Conservation (phyloP, 768 basidiomycete species). For the Boletus rubescentipes region DNA sequence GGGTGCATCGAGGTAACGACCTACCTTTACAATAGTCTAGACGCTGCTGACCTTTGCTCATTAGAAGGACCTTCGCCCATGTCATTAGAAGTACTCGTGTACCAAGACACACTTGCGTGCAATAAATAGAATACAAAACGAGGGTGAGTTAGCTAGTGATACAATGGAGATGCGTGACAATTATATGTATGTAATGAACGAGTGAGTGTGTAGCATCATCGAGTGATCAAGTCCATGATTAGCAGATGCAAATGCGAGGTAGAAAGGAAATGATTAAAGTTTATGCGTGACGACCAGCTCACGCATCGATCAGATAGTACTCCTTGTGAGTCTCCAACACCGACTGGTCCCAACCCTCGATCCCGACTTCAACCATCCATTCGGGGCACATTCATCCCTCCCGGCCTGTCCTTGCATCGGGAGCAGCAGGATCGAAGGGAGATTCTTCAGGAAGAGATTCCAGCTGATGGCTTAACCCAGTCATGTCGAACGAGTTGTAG, state of each 20-base stretch:
- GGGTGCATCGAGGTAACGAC: no score
- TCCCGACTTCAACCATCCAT: slow-evolving; percentile 20
- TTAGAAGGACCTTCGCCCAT: no score
- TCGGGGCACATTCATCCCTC: slow-evolving; percentile 24
- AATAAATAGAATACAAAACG: not conserved
- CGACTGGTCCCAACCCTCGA: slow-evolving; percentile 16
- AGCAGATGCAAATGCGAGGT: not conserved
- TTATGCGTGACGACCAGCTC: not conserved
- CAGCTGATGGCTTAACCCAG: not conserved
- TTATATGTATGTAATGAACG: not conserved
- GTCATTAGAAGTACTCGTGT: no score
- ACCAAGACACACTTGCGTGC: no score
- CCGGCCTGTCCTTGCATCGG: not conserved
- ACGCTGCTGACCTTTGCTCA: no score
- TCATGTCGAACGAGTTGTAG: not conserved
- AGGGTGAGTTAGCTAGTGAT: not conserved
- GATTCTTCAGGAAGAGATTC: not conserved
- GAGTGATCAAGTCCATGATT: not conserved
- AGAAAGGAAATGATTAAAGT: not conserved
- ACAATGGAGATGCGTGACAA: not conserved
- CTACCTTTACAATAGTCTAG: no score
- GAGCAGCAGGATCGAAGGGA: not conserved
- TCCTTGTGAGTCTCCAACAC: not conserved
- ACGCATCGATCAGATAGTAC: not conserved
- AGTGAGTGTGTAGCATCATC: not conserved